Conservation (phyloP, 78 protist species). For the Chrysochromulina parva region DNA sequence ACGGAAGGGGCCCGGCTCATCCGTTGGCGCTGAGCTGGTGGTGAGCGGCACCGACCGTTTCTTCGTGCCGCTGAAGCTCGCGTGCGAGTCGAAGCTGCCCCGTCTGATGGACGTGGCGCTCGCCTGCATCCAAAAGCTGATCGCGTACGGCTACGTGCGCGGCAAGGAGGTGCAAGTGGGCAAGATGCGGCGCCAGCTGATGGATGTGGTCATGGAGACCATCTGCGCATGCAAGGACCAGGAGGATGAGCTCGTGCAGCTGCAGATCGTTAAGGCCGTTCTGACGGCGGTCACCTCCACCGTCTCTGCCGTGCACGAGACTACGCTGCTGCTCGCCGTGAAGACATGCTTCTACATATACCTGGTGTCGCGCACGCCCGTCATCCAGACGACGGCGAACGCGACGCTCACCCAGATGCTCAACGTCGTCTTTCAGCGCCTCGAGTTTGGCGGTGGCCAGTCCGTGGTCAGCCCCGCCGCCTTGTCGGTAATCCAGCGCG, state of each 20-base stretch:
- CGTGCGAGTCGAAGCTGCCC: constrained; percentile 69
- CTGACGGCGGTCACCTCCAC: constrained; percentile 73
- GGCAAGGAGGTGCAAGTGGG: background rate
- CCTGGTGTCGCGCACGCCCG: constrained; percentile 35
- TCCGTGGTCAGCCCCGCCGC: background rate
- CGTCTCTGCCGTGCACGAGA: constrained; percentile 70
- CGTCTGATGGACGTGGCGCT: constrained; percentile 47
- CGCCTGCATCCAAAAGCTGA: constrained; percentile 50
- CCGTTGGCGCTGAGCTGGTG: background rate
- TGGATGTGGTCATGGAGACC: background rate
- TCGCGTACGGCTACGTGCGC: constrained; percentile 59
- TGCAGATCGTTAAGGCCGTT: constrained; percentile 72
- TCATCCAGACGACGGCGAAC: constrained; percentile 60
- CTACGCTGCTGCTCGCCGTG: constrained; percentile 71
- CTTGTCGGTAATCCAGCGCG: constrained; percentile 15
- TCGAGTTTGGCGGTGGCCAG: background rate
- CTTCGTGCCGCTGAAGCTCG: constrained; percentile 48
- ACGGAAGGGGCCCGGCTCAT: too few relatives aligned
- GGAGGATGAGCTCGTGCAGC: constrained; percentile 69
- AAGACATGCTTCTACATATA: constrained; percentile 71
- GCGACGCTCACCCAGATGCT: constrained; percentile 71
- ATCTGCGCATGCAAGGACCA: constrained; percentile 56
- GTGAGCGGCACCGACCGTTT: background rate
- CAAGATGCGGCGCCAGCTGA: background rate
- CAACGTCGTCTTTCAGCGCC: constrained; percentile 32